Base-by-base conservation (phyloP, 768 basidiomycete species). In the Tricholoma sp. region DNA sequence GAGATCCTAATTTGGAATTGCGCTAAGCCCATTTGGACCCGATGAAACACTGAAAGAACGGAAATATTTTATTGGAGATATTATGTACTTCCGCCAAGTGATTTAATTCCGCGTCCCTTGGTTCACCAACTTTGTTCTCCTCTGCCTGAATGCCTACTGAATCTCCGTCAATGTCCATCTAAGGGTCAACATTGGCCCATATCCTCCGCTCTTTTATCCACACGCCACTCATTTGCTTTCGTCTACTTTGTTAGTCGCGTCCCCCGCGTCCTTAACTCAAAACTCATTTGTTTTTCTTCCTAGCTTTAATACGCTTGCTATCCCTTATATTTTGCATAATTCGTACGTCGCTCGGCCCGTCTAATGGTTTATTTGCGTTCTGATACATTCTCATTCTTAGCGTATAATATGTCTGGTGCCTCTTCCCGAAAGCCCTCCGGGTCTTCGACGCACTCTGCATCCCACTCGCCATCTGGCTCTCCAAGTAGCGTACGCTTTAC, bases 341-440 rank as follows among this genome's bases (percentile, higher is more conserved):
- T 55, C 24, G 59, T 63, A 31, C 46, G 60, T 54, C 19, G 24
- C 35, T 43, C 50, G 7, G 3, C 24, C 24, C 5, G 3, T 27
- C 5, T 19, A 10, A 5, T 2, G 1, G 27, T 27, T 16, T 31
- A 52, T 34, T 24, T 43, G 37, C 5, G n/a, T 21, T 19, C 45
- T 24, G 24, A 37, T 16, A 3, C 18, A 21, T 32, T 32, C 32
- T 35, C 16, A 0, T 21, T 10, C n/a, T 27, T 55, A 65, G 64
- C 60, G 52, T 58, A 61, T 65, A 65, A 61, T 65, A 75, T 77
- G 72, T 73, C 74, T 63, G 75, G 72, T 47, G 73, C 77, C 62
- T 74, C 79, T 45, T 79, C 85, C 21, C 82, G 84, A 65, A 87
- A 88, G 65, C 83, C 85, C 41, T 87, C 88, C 32, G 82, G 80